phyloP scores from a whole-genome alignment of 306 rosid genomes.

The Medicago arabica region DNA sequence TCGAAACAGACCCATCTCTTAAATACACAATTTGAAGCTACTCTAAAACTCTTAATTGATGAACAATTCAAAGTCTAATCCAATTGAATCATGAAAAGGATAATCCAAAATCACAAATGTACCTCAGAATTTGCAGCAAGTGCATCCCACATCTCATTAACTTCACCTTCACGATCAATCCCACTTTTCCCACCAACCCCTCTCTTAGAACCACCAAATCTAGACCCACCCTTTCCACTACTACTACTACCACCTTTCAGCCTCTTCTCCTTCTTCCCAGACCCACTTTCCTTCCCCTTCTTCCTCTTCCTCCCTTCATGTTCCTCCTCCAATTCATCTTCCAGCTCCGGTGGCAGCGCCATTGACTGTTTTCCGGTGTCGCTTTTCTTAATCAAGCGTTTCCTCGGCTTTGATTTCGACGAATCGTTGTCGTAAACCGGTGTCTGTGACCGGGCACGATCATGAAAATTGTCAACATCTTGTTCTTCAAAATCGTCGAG shows the following conservation, averaged over 20 bases:
- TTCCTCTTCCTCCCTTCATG: slow-evolving; percentile 57
- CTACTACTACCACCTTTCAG: slow-evolving; percentile 64
- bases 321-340: slow-evolving; percentile 60
- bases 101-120: neutral
- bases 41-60: neutral
- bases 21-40: neutral
- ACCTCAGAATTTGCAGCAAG: slow-evolving; percentile 97
- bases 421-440: slow-evolving; percentile 73
- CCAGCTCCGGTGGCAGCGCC: slow-evolving; percentile 55
- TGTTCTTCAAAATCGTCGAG: slow-evolving; percentile 61
- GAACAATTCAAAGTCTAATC: neutral
- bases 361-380: slow-evolving; percentile 49
- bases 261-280: slow-evolving; percentile 80
- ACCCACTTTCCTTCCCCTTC: slow-evolving; percentile 53
- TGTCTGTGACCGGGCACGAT: slow-evolving; percentile 73
- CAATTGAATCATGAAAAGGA: slow-evolving; percentile 10
- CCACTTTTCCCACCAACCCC: slow-evolving; percentile 67
- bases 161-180: slow-evolving; percentile 91
- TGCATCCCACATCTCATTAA: slow-evolving; percentile 97
- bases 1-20: neutral
- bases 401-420: slow-evolving; percentile 72
- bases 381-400: slow-evolving; percentile 86
- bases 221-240: slow-evolving; percentile 57
- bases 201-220: slow-evolving; percentile 57
- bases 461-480: slow-evolving; percentile 58